Percentiles rank a stretch among this genome's conserved stretches.
phyloP scores from a whole-genome alignment of 345 rosid species.

The Bruguiera parviflora region DNA sequence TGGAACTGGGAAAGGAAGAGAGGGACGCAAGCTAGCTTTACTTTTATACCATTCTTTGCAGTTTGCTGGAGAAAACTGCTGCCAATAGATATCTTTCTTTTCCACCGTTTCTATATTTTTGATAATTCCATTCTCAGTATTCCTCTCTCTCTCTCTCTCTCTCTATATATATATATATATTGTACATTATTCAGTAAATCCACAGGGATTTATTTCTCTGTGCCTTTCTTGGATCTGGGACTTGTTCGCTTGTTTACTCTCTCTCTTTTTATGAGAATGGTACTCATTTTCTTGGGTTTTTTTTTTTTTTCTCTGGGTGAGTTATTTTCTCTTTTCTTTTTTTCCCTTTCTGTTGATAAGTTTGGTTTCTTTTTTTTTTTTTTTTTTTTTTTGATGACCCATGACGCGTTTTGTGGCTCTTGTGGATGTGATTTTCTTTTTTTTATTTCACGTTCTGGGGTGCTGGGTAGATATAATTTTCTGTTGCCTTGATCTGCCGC shows the following conservation, averaged over 20 bases:
- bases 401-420: not conserved
- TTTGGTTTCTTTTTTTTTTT: too few relatives aligned
- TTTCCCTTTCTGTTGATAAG: too few relatives aligned
- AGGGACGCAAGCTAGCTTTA: not conserved
- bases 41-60: not conserved
- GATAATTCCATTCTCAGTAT: not conserved
- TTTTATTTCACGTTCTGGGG: not conserved
- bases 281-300: too few relatives aligned
- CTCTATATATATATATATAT: not conserved
- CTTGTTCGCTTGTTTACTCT: not conserved
- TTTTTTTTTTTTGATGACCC: too few relatives aligned
- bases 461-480: not conserved
- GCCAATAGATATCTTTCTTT: not conserved
- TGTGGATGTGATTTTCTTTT: not conserved
- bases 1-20: not conserved
- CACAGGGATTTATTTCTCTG: conserved; percentile 1
- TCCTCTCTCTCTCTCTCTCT: not conserved
- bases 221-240: conserved; percentile 13
- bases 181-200: not conserved
- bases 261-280: not conserved
- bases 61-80: too few relatives aligned
- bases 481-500: conserved; percentile 1
- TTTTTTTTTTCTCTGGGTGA: too few relatives aligned
- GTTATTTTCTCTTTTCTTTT: too few relatives aligned
- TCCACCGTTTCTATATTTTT: not conserved